A percentile compares a stretch with the other conserved stretches of the same genome.
Evolutionary conservation across 768 basidiomycete genomes (phyloP).

Genomic region (Termitomyces sp.): DNA sequence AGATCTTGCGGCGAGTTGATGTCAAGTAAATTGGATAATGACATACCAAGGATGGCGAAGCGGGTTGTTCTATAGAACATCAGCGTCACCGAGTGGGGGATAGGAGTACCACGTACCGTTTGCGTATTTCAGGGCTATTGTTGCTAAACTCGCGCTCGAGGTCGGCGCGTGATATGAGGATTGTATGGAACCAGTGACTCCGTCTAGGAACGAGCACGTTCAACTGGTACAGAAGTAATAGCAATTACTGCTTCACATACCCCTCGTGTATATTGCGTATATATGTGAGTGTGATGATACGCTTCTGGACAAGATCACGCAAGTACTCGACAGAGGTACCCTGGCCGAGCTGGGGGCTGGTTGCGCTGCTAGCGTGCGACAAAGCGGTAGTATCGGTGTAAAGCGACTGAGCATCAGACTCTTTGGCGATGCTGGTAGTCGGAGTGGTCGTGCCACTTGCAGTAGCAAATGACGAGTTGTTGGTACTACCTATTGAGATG

Average conservation of each 20-base stretch:
- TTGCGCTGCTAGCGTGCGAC: constrained; percentile 32
- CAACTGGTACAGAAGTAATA: neutral
- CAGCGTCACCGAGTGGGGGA: neutral
- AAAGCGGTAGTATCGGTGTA: constrained; percentile 41
- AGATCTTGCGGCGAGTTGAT: constrained; percentile 79
- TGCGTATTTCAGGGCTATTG: constrained; percentile 72
- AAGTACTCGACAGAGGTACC: constrained; percentile 78
- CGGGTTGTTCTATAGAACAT: constrained; percentile 59
- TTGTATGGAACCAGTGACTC: constrained; percentile 87
- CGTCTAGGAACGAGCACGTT: constrained; percentile 40
- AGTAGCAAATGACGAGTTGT: constrained; percentile 32
- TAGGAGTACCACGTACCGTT: constrained; percentile 47
- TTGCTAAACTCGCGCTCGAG: constrained; percentile 77
- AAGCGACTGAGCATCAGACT: constrained; percentile 73
- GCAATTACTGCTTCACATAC: constrained; percentile 38
- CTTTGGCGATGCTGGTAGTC: constrained; percentile 44
- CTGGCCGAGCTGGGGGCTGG: constrained; percentile 48
- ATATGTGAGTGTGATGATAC: constrained; percentile 83
- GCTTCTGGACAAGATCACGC: constrained; percentile 76
- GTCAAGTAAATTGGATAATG: constrained; percentile 77
- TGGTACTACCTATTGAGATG: constrained; percentile 25
- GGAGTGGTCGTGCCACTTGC: constrained; percentile 39
- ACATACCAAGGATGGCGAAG: constrained; percentile 85
- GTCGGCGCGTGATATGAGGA: constrained; percentile 71
- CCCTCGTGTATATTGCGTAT: constrained; percentile 85